Evolutionary conservation across 2,329 filamentous ascomycete species (phyloP), one percentile per base, ranked within the genome.

Genomic region (Arthroderma sp.): DNA sequence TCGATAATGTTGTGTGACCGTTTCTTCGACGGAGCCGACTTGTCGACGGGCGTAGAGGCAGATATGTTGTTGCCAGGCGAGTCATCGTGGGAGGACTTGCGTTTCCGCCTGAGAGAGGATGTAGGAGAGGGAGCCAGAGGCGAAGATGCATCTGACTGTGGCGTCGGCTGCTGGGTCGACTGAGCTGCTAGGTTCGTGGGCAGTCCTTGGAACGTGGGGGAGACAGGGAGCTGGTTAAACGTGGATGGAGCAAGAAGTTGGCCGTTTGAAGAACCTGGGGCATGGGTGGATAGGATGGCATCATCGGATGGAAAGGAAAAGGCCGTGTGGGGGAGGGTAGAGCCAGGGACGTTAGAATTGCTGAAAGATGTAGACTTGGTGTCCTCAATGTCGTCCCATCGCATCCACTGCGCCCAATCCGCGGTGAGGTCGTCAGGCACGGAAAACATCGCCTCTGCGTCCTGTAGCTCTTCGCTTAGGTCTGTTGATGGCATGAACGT

Each of bases 1-100:
- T 97, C 91, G 61, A 97, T 96, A 80, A 97, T 93, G 72, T 96
- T 97, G 73, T 97, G 91, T 1, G 91, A 90, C 33, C 91, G 94
- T 79, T 96, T 96, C 78, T 95, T 96, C 67, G 76, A 65, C 79
- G 83, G 64, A 76, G 80, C 63, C 79, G 82, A 77, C 11, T 85
- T 73, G 31, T 59, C 38, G 39, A 66, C 65, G 1, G 64, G 62
- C 4, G 60, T 54, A 5, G 81, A 53, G n/a, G 82, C 80, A 54
- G 77, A 79, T 0, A 83, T 83, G 0, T 83, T 31, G 21, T 28
- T 55, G 25, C 19, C n/a, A 3, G 54, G 39, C 2, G 51, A 39
- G 33, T 37, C 37, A 23, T 55, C 56, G 8, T 58, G 52, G 19
- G 59, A 60, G 1, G 54, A 58, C 31, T 58, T 58, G 25, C 56